Conservation (phyloP, 2,329 filamentous ascomycete species). For the Xylaria sp. region DNA sequence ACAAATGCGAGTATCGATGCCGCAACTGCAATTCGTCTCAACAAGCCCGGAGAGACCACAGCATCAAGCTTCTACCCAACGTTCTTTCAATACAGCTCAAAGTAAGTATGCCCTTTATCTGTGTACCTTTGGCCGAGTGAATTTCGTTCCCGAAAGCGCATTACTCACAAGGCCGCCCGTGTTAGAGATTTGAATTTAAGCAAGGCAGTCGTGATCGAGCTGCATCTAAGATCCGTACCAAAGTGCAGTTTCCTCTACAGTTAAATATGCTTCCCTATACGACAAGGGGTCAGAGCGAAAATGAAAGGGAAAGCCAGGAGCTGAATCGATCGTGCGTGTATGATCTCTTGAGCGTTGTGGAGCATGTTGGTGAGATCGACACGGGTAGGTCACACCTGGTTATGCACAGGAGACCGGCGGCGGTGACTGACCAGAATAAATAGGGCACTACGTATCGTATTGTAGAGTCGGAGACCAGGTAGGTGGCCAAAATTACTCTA, state of each 20-base stretch:
- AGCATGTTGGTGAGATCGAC: conserved; percentile 93
- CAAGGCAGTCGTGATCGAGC: conserved; percentile 71
- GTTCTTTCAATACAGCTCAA: conserved; percentile 94
- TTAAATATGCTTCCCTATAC: conserved; percentile 94
- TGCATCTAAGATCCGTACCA: conserved; percentile 88
- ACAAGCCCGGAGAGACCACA: conserved; percentile 84
- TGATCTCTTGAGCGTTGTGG: conserved; percentile 88
- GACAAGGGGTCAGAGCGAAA: conserved; percentile 67
- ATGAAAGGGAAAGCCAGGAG: conserved; percentile 63
- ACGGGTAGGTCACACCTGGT: conserved; percentile 63
- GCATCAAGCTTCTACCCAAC: conserved; percentile 85
- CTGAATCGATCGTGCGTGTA: conserved; percentile 78
- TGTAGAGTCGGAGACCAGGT: conserved; percentile 81
- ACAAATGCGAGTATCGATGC: conserved; percentile 91
- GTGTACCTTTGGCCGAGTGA: background rate
- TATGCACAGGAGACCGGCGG: background rate
- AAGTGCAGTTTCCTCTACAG: conserved; percentile 84
- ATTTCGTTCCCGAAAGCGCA: background rate
- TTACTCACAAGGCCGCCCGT: conserved; percentile 11
- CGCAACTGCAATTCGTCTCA: conserved; percentile 80
- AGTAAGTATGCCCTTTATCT: conserved; percentile 58
- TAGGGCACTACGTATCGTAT: conserved; percentile 88
- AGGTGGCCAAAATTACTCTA: conserved; percentile 41
- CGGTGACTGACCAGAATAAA: conserved; percentile 31
- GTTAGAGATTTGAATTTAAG: conserved; percentile 77